These are phyloP conservation scores for Skeletonema menzelii DNA, from an alignment of 108 stramenopile species.

Conservation along the genomic window DNA sequence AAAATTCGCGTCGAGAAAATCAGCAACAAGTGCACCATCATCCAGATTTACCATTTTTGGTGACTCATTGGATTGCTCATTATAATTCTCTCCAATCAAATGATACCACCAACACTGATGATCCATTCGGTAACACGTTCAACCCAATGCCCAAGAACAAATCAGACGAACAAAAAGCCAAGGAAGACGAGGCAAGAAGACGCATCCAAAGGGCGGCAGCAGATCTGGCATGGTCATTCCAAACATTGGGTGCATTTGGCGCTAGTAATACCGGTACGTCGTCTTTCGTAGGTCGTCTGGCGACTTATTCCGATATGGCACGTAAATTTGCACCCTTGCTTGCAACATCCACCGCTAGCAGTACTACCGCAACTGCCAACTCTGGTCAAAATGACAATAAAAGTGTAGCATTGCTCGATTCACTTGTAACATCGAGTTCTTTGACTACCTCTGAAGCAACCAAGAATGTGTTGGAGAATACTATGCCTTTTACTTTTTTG, in stretches of 20 bases:
- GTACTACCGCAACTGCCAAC: constrained; percentile 7
- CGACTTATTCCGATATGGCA: constrained; percentile 61
- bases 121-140: neutral
- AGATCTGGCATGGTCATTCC: constrained; percentile 75
- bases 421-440: constrained; percentile 13
- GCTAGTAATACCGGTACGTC: constrained; percentile 45
- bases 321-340: constrained; percentile 49
- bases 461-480: constrained; percentile 8
- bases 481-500: constrained; percentile 28
- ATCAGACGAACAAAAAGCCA: neutral
- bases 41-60: constrained; percentile 73
- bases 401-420: constrained; percentile 26
- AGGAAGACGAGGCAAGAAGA: constrained; percentile 43
- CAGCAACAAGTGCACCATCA: constrained; percentile 15
- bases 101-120: neutral
- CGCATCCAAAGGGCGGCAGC: constrained; percentile 57
- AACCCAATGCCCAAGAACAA: neutral
- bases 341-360: constrained; percentile 27
- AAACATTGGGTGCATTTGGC: constrained; percentile 75
- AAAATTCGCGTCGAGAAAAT: neutral
- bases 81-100: constrained; percentile 34
- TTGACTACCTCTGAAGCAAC: constrained; percentile 11
- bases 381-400: constrained; percentile 14
- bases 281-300: constrained; percentile 6
- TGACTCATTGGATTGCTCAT: constrained; percentile 79